These are phyloP conservation scores for Diophrys sp. DNA, from an alignment of 73 alveolate genomes.

Conservation along the genomic window DNA sequence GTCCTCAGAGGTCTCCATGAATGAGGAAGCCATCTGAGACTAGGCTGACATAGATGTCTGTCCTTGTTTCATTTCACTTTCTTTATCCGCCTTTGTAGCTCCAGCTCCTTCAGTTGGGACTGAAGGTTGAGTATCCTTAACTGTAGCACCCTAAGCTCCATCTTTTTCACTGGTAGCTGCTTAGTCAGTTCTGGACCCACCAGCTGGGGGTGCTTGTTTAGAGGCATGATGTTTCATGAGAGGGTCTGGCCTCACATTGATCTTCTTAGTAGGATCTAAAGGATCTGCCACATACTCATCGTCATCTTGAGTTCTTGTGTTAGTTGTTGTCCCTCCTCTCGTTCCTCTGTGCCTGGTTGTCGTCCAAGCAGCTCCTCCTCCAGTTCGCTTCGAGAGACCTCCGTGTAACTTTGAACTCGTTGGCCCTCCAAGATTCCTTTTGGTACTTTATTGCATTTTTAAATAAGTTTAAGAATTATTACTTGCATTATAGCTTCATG, in stretches of 20 bases:
- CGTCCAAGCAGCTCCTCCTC: conserved; percentile 36
- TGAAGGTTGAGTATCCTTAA: not conserved
- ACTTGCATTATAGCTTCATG: no score
- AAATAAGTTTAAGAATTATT: no score
- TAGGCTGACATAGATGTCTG: conserved; percentile 41
- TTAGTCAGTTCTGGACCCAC: conserved; percentile 9
- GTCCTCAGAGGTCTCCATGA: conserved; percentile 63
- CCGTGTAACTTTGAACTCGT: conserved; percentile 26
- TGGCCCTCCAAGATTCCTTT: conserved; percentile 8
- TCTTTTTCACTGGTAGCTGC: conserved; percentile 2
- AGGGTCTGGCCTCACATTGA: conserved; percentile 18
- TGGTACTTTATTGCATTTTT: conserved; percentile 2
- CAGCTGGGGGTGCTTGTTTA: not conserved
- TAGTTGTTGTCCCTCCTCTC: conserved; percentile 48
- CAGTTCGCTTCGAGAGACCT: conserved; percentile 45
- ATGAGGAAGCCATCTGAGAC: conserved; percentile 40
- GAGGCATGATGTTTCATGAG: not conserved
- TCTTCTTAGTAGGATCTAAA: not conserved
- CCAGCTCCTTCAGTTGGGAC: conserved; percentile 12
- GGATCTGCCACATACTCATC: conserved; percentile 14
- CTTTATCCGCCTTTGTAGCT: conserved; percentile 1
- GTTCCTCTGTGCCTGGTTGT: conserved; percentile 51
- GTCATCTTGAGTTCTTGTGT: conserved; percentile 33
- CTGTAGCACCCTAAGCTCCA: conserved; percentile 18
- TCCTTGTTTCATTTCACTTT: conserved; percentile 27